Evolutionary conservation across 768 basidiomycete species (phyloP).

Genomic region (Tephrocybe sp.): DNA sequence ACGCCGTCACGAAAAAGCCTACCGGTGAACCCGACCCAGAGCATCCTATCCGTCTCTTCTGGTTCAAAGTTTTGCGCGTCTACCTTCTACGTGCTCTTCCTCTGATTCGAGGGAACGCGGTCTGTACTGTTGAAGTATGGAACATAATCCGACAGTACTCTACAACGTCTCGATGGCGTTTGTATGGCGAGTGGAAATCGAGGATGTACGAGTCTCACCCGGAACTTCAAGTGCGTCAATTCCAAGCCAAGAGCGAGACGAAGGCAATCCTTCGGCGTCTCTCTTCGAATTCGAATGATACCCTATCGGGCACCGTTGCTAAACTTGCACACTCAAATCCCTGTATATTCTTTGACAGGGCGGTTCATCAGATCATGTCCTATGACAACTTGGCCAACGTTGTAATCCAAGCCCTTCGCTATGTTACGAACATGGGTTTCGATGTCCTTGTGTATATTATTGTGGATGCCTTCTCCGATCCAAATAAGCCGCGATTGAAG

Average conservation of each 20-base stretch:
- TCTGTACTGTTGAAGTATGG: slow-evolving; percentile 93
- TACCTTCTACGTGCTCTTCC: slow-evolving; percentile 88
- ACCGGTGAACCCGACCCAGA: slow-evolving; percentile 50
- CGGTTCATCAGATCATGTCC: slow-evolving; percentile 91
- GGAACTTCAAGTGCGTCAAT: slow-evolving; percentile 73
- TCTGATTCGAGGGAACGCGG: slow-evolving; percentile 80
- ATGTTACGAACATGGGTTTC: slow-evolving; percentile 90
- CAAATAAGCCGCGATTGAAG: slow-evolving; percentile 78
- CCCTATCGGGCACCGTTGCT: slow-evolving; percentile 83
- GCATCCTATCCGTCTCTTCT: slow-evolving; percentile 69
- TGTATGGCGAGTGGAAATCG: slow-evolving; percentile 96
- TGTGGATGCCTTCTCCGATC: slow-evolving; percentile 84
- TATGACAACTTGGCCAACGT: slow-evolving; percentile 92
- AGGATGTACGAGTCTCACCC: slow-evolving; percentile 70
- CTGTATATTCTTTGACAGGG: slow-evolving; percentile 83
- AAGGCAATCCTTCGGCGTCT: slow-evolving; percentile 88
- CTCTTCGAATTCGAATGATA: slow-evolving; percentile 79
- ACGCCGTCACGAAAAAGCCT: slow-evolving; percentile 61
- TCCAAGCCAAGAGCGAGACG: slow-evolving; percentile 83
- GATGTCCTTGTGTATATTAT: slow-evolving; percentile 89
- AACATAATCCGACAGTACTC: slow-evolving; percentile 79
- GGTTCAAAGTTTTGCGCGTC: slow-evolving; percentile 76
- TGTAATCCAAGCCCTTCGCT: slow-evolving; percentile 85
- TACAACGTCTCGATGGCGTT: slow-evolving; percentile 76
- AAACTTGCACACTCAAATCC: slow-evolving; percentile 96